A percentile compares a stretch with the other conserved stretches of the same genome.
Conservation (phyloP, 345 rosid species). For the Psidium guajava region DNA sequence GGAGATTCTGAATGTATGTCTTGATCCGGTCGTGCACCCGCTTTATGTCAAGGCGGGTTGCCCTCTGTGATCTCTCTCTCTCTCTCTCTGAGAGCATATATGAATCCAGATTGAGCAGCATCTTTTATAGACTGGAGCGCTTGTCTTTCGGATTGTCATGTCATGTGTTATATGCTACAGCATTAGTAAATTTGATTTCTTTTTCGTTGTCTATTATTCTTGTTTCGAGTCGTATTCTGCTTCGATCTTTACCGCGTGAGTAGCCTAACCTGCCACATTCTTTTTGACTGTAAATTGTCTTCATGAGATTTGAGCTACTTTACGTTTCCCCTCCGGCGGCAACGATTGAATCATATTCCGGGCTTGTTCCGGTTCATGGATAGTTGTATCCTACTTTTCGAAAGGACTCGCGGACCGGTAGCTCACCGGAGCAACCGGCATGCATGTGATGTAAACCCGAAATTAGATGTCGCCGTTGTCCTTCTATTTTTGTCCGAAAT, state of each 20-base stretch:
- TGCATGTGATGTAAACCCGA: neutral
- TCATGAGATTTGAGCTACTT: neutral
- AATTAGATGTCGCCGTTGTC: neutral
- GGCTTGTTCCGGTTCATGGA: neutral
- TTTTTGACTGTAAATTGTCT: neutral
- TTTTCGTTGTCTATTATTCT: neutral
- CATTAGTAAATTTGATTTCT: neutral
- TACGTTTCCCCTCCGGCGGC: neutral
- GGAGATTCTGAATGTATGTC: neutral
- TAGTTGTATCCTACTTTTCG: neutral
- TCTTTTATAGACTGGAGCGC: neutral
- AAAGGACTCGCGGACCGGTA: neutral
- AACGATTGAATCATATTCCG: neutral
- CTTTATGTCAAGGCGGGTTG: neutral
- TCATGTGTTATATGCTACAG: neutral
- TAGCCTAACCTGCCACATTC: neutral
- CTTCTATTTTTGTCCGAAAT: neutral
- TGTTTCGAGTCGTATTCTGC: neutral
- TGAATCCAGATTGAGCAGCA: neutral
- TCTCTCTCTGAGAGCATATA: neutral
- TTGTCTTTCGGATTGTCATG: neutral
- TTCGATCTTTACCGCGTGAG: neutral
- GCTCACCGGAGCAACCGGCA: no score
- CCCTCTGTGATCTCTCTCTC: neutral
- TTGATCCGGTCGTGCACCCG: neutral